Base-by-base conservation (phyloP, 2,329 filamentous ascomycete species). In the Pleoardoris graminearum region DNA sequence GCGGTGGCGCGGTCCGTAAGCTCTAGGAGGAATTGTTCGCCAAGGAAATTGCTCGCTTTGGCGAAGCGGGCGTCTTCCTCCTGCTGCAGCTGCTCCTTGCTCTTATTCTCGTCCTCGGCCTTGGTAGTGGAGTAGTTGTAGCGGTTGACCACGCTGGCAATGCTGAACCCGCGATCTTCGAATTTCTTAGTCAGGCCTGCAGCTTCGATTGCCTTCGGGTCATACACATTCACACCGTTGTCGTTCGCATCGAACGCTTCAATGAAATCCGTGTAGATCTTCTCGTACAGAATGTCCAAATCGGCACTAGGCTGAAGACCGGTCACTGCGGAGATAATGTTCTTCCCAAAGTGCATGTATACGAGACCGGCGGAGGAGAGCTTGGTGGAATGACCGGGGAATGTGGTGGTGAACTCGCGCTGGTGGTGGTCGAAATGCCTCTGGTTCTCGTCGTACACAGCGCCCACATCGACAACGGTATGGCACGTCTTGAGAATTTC, bases 341-440 rank as follows among this genome's bases (percentile, higher is more conserved):
- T 83, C 65, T 85, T 87, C 63, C 94, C 94, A 74, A 95, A 97
- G 80, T 97, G 93, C 82, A 96, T 84, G 80, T 94, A 99, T 29
- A 99, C 91, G 19, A 99, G 83, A 1, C 94, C 94, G 0, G 94
- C 94, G 55, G 90, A 95, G 50, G 90, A 95, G 52, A 99, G 88
- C 81, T 95, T 97, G 59, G 94, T 99, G 48, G 77, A 73, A 68
- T 89, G 88, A 55, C 84, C 84, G 17, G 93, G 91, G 77, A 99
- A 99, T 41, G 87, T 91, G 51, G 89, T 88, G 54, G 77, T 76
- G 80, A 99, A 99, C 69, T 86, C 87, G 60, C 93, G 91, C 81
- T 99, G 94, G 82, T 99, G 94, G 79, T 99, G 94, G 77, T 99
- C 94, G 80, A 90, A 99, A 66, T 93, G 89, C 76, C 91, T 85